Evolutionary conservation across 805 yeast genomes (phyloP).

Genomic region (Sugiyamaella boreocaroliniensis): DNA sequence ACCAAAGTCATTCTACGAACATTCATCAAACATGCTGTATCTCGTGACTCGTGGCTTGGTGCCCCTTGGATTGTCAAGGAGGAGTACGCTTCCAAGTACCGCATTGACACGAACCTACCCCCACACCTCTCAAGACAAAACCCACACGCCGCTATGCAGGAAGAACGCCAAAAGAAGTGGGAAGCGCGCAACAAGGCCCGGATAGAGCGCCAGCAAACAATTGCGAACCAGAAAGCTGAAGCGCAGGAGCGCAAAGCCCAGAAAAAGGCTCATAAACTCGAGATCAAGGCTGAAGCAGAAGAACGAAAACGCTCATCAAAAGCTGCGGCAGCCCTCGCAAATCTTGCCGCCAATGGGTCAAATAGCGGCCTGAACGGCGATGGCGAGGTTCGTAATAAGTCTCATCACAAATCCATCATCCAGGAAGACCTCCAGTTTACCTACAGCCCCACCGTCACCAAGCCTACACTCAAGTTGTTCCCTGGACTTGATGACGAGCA

Average conservation of each 20-base stretch:
- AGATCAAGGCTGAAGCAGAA: neutral
- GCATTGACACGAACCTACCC: constrained; percentile 38
- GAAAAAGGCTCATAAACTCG: constrained; percentile 7
- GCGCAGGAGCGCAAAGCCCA: constrained; percentile 6
- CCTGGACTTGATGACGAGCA: constrained; percentile 5
- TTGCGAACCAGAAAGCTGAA: constrained; percentile 6
- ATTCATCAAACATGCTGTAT: constrained; percentile 71
- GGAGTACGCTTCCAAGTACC: constrained; percentile 61
- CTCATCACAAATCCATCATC: neutral
- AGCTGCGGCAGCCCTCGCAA: neutral
- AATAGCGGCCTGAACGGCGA: neutral
- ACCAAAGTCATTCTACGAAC: constrained; percentile 87
- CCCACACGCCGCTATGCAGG: neutral
- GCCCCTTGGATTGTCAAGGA: constrained; percentile 94
- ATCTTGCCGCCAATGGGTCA: neutral
- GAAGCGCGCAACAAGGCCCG: constrained; percentile 3
- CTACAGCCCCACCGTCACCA: neutral
- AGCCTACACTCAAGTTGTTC: constrained; percentile 10
- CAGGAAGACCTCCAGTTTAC: constrained; percentile 3
- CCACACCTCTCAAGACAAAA: constrained; percentile 1
- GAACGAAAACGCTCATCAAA: neutral
- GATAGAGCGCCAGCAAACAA: constrained; percentile 2
- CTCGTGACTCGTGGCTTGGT: constrained; percentile 70
- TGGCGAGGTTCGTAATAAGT: neutral
- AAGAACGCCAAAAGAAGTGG: neutral